Percentiles rank a stretch among this genome's conserved stretches.
These are phyloP conservation scores for Bipolaris gigantea DNA, from an alignment of 2,329 filamentous ascomycete genomes.

Conservation along the genomic window DNA sequence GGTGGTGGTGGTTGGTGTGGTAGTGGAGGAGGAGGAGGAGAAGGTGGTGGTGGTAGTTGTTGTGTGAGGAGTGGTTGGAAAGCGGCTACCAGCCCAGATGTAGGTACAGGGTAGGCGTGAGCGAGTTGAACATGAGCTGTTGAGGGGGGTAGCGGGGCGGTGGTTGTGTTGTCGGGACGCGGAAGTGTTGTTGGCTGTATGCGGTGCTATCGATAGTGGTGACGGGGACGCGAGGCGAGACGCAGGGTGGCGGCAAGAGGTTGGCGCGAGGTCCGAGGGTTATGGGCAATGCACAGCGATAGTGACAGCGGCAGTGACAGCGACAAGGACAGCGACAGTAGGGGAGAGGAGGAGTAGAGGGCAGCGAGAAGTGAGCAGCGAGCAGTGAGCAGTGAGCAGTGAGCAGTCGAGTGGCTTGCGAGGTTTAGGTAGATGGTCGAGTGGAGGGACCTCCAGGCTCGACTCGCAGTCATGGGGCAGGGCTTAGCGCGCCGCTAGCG, in stretches of 20 bases:
- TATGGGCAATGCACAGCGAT: neutral
- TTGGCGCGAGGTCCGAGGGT: neutral
- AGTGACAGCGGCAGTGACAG: conserved; percentile 3
- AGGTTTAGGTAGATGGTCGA: neutral
- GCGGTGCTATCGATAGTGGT: conserved; percentile 11
- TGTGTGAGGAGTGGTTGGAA: neutral
- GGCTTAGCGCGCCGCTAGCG: conserved; percentile 7
- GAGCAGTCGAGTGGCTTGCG: neutral
- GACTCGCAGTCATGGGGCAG: conserved; percentile 11
- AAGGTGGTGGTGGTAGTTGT: conserved; percentile 3
- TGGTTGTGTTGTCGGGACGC: neutral
- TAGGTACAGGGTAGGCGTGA: conserved; percentile 44
- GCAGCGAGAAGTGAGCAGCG: too few species aligned
- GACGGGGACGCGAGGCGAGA: conserved; percentile 2
- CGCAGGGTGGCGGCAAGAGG: neutral
- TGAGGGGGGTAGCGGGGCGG: conserved; percentile 10
- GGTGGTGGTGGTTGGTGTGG: neutral
- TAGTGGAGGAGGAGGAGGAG: neutral
- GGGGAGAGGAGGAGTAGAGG: neutral
- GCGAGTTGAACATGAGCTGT: conserved; percentile 44
- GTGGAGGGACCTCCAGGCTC: conserved; percentile 9
- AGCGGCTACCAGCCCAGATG: conserved; percentile 44
- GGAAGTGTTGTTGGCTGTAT: neutral
- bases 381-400: conserved; percentile 5
- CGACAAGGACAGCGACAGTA: conserved; percentile 3